phyloP scores from a whole-genome alignment of 2,329 filamentous ascomycete genomes.

The Cercospora zeina region DNA sequence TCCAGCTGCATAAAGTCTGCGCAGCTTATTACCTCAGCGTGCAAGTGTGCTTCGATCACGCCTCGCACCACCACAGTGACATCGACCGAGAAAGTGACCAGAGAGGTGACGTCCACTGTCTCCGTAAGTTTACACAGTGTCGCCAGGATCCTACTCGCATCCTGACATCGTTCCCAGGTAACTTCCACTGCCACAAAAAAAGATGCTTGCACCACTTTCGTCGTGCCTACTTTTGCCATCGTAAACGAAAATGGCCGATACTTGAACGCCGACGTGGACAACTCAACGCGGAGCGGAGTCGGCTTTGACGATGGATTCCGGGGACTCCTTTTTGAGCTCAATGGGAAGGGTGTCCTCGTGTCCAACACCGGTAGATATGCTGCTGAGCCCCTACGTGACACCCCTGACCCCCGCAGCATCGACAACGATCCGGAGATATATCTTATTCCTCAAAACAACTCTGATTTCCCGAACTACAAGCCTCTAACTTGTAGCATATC shows the following conservation, averaged over 20 bases:
- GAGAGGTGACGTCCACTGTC: neutral
- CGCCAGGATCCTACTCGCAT: neutral
- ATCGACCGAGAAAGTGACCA: slow-evolving; percentile 1
- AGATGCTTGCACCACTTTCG: slow-evolving; percentile 1
- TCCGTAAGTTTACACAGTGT: neutral
- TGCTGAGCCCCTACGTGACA: neutral
- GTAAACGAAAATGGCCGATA: neutral
- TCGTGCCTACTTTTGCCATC: neutral
- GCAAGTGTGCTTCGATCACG: slow-evolving; percentile 10
- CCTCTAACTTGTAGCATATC: slow-evolving; percentile 6
- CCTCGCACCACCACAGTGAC: slow-evolving; percentile 11
- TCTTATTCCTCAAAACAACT: neutral
- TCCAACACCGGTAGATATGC: neutral
- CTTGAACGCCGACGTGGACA: neutral
- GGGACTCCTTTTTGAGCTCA: slow-evolving; percentile 5
- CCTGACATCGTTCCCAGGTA: neutral
- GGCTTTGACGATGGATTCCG: neutral
- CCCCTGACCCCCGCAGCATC: neutral
- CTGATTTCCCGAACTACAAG: neutral
- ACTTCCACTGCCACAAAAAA: slow-evolving; percentile 1
- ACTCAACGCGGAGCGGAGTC: neutral
- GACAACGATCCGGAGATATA: neutral
- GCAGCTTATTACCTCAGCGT: slow-evolving; percentile 11
- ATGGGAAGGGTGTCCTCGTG: neutral
- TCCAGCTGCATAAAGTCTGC: slow-evolving; percentile 5